Evolutionary conservation across 2,329 filamentous ascomycete species (phyloP).

Genomic region (Fusarium setosum): DNA sequence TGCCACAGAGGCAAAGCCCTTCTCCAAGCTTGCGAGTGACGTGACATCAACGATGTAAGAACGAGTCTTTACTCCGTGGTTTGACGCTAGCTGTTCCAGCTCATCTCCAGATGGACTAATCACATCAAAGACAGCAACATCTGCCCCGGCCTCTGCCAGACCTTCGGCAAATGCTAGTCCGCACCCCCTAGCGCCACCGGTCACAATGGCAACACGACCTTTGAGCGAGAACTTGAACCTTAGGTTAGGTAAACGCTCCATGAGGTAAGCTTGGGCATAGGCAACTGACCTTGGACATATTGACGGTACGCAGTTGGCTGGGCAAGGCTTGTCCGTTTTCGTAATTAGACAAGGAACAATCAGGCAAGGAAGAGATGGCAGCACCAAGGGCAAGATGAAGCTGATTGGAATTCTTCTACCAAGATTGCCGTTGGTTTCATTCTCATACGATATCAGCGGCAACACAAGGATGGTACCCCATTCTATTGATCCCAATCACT

Average conservation of each 20-base stretch:
- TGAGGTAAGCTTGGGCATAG: neutral
- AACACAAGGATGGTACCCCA: too few relatives aligned
- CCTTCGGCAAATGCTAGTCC: slow-evolving; percentile 69
- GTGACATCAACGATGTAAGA: slow-evolving; percentile 64
- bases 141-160: slow-evolving; percentile 68
- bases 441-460: slow-evolving; percentile 1
- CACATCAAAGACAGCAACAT: slow-evolving; percentile 69
- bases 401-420: neutral
- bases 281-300: slow-evolving; percentile 4
- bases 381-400: neutral
- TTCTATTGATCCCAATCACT: too few relatives aligned
- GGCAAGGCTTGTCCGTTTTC: neutral
- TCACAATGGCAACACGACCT: slow-evolving; percentile 56
- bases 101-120: slow-evolving; percentile 59
- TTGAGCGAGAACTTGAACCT: slow-evolving; percentile 57
- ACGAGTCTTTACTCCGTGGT: slow-evolving; percentile 53
- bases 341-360: neutral
- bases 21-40: slow-evolving; percentile 63
- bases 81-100: slow-evolving; percentile 56
- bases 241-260: neutral
- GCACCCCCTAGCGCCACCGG: slow-evolving; percentile 69
- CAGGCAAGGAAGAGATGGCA: neutral
- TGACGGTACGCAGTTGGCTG: neutral
- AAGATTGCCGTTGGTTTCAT: neutral
- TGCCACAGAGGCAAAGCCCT: slow-evolving; percentile 56